These are phyloP conservation scores for Cyclotella baltica DNA, from an alignment of 108 stramenopile genomes.

Conservation along the genomic window DNA sequence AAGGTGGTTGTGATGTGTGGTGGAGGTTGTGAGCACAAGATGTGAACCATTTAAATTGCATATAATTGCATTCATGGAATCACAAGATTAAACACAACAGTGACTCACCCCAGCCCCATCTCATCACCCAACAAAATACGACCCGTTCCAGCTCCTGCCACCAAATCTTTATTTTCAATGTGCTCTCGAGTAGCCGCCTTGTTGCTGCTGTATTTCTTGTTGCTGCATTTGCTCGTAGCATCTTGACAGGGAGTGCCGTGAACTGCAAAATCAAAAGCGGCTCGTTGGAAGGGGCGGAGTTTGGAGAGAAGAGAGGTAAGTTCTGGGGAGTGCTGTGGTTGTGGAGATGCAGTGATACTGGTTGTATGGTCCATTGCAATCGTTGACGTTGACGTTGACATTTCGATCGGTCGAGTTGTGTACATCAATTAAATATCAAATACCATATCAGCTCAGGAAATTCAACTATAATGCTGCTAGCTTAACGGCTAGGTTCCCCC, in stretches of 20 bases:
- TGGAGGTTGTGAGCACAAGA: neutral
- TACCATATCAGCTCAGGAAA: no score
- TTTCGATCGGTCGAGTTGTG: no score
- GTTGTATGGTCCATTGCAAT: no score
- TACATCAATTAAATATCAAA: no score
- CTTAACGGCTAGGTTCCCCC: no score
- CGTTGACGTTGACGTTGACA: no score
- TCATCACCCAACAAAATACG: conserved; percentile 90
- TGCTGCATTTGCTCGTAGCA: neutral
- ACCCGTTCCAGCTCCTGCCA: conserved; percentile 63
- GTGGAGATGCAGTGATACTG: no score
- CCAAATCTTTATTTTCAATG: neutral
- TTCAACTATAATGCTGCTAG: no score
- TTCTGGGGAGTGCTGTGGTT: conserved; percentile 11
- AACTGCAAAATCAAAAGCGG: conserved; percentile 73
- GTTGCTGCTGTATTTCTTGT: no score
- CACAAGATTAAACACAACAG: neutral
- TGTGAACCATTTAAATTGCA: neutral
- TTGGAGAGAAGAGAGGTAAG: conserved; percentile 48
- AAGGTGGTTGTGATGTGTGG: neutral
- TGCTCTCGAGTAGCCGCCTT: neutral
- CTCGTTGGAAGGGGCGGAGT: conserved; percentile 74
- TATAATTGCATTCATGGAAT: neutral
- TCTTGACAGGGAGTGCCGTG: conserved; percentile 27
- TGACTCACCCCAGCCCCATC: conserved; percentile 85